Evolutionary conservation across 1,139 yeast species (phyloP).

Genomic region (Candida sp.): DNA sequence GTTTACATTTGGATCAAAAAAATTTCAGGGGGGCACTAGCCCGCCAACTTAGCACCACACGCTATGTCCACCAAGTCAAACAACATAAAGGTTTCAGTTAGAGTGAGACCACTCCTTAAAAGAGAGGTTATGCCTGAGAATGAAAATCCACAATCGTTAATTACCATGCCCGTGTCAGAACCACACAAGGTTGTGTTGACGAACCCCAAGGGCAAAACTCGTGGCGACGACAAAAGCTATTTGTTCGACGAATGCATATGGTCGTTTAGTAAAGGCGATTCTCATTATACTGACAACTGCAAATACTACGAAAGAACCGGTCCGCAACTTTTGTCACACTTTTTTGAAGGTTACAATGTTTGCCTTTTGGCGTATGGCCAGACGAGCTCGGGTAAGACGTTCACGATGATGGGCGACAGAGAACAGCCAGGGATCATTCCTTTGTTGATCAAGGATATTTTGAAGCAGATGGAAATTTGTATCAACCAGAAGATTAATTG

Average conservation of each 20-base stretch:
- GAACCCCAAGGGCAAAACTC: constrained; percentile 20
- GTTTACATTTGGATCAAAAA: constrained; percentile 5
- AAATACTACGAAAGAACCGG: constrained; percentile 59
- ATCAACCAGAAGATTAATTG: constrained; percentile 49
- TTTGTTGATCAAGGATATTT: constrained; percentile 56
- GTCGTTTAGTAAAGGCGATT: constrained; percentile 47
- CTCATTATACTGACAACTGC: constrained; percentile 49
- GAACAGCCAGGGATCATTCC: constrained; percentile 66
- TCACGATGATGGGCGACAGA: constrained; percentile 70
- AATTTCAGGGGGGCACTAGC: not conserved
- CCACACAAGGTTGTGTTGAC: constrained; percentile 23
- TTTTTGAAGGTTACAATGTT: constrained; percentile 72
- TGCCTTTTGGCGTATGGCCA: constrained; percentile 83
- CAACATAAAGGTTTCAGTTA: constrained; percentile 47
- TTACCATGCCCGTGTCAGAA: constrained; percentile 34
- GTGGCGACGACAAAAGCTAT: constrained; percentile 37
- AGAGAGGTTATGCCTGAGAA: constrained; percentile 28
- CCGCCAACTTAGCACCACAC: not conserved
- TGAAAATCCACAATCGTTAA: constrained; percentile 19
- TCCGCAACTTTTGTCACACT: constrained; percentile 60
- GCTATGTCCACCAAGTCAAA: constrained; percentile 8
- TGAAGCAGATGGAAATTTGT: constrained; percentile 42
- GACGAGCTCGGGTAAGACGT: constrained; percentile 76
- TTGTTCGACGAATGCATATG: constrained; percentile 63
- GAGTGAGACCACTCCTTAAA: constrained; percentile 48